Base-by-base conservation (phyloP, 257 asterid genomes). In the Solanum microdontum region DNA sequence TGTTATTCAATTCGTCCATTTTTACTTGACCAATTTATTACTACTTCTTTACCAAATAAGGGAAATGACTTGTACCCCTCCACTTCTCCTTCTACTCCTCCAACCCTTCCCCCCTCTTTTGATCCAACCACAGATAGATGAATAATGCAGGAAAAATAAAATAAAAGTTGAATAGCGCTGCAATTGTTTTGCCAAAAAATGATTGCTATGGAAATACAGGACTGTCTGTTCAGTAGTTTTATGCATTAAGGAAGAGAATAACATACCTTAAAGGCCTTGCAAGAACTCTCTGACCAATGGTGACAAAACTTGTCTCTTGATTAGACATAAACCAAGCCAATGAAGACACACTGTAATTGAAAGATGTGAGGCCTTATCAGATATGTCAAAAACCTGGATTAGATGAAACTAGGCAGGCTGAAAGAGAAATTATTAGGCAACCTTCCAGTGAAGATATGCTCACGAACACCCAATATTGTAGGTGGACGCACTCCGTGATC, bases 321-420 rank as follows among this genome's bases (percentile, higher is more conserved):
- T 93, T 94, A 6, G 99, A 97, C 99, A 97, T 97, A 88, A 97
- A 97, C 98, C 99, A 95, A 92, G 99, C 99, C 96, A 97, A 90
- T 3, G 99, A 97, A 5, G 99, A 97, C 62, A 97, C 99, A 94
- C 99, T 96, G 97, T 91, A 91, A 80, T 86, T 91, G 89, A 32
- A 87, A 89, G 58, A 86, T 88, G 82, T 28, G 90, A 88, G 64
- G 76, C 28, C 11, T 62, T 55, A 64, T 92, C 58, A 90, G 87
- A 84, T 68, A 85, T 45, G 84, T 32, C 36, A 73, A 89, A 68
- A 58, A 60, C 69, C 69, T 37, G 68, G 83, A 82, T 64, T 51
- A 89, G 69, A 69, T 72, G 90, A 73, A 33, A 48, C 15, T 70
- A 37, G 86, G 51, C 48, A 24, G 83, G 84, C 55, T 75, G 34